phyloP scores from a whole-genome alignment of 73 alveolate species.

The Paramecium primaurelia region DNA sequence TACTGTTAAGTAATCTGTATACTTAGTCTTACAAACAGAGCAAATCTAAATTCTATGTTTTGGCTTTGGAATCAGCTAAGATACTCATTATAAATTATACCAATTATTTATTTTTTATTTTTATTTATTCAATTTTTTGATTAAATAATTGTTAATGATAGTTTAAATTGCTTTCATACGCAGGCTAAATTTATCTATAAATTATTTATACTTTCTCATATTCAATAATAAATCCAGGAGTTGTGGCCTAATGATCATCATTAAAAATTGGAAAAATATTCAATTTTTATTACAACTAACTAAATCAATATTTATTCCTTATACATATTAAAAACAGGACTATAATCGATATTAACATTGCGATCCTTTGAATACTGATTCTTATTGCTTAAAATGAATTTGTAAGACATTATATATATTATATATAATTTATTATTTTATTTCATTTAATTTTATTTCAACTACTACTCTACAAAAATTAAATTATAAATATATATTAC shows the following conservation, averaged over 20 bases:
- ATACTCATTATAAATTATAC: neutral
- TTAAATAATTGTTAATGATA: slow-evolving; percentile 16
- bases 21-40: neutral
- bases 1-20: slow-evolving; percentile 1
- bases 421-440: neutral
- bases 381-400: neutral
- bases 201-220: neutral
- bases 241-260: neutral
- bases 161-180: neutral
- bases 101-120: slow-evolving; percentile 9
- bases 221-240: neutral
- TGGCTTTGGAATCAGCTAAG: neutral
- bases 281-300: slow-evolving; percentile 12
- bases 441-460: neutral
- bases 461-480: neutral
- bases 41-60: neutral
- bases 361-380: neutral
- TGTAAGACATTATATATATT: neutral
- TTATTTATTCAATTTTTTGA: neutral
- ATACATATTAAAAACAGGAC: slow-evolving; percentile 3
- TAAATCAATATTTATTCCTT: neutral
- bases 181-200: neutral
- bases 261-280: neutral
- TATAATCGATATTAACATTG: neutral
- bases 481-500: neutral